A percentile compares a stretch with the other conserved stretches of the same genome.
phyloP scores from a whole-genome alignment of 2,329 filamentous ascomycete genomes.

The Xylariaceae sp. region DNA sequence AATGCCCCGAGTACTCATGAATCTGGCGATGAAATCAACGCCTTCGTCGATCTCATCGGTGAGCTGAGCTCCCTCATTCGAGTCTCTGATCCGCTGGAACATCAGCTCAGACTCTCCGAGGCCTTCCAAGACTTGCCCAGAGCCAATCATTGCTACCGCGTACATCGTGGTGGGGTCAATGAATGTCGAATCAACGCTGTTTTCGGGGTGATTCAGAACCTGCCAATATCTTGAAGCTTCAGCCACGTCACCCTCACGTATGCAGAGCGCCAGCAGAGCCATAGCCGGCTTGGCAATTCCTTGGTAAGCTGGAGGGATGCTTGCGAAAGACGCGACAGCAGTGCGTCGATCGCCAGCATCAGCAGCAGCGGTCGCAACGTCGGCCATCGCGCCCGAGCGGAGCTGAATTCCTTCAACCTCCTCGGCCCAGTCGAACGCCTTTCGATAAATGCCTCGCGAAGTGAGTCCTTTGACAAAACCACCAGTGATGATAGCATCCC shows the following conservation, averaged over 20 bases:
- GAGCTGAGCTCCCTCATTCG: constrained; percentile 46
- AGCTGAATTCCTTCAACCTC: constrained; percentile 52
- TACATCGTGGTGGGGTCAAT: constrained; percentile 91
- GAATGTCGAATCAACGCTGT: constrained; percentile 54
- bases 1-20: constrained; percentile 50
- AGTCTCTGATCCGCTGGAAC: constrained; percentile 73
- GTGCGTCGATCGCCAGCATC: constrained; percentile 66
- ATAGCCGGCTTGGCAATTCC: constrained; percentile 55
- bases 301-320: constrained; percentile 44
- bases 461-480: constrained; percentile 77
- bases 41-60: constrained; percentile 82
- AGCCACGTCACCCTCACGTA: constrained; percentile 73
- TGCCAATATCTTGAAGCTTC: constrained; percentile 76
- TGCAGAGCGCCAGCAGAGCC: constrained; percentile 78
- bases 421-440: constrained; percentile 68
- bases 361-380: constrained; percentile 70
- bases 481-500: constrained; percentile 61
- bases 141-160: constrained; percentile 76
- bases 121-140: constrained; percentile 76
- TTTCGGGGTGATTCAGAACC: constrained; percentile 55
- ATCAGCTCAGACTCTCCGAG: constrained; percentile 73
- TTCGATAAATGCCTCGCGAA: constrained; percentile 58
- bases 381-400: constrained; percentile 57
- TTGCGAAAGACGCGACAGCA: constrained; percentile 59
- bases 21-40: constrained; percentile 57